Evolutionary conservation across 2,329 filamentous ascomycete species (phyloP), one percentile per base, ranked within the genome.

Genomic region (Paraphaeosphaeria sporulosa): DNA sequence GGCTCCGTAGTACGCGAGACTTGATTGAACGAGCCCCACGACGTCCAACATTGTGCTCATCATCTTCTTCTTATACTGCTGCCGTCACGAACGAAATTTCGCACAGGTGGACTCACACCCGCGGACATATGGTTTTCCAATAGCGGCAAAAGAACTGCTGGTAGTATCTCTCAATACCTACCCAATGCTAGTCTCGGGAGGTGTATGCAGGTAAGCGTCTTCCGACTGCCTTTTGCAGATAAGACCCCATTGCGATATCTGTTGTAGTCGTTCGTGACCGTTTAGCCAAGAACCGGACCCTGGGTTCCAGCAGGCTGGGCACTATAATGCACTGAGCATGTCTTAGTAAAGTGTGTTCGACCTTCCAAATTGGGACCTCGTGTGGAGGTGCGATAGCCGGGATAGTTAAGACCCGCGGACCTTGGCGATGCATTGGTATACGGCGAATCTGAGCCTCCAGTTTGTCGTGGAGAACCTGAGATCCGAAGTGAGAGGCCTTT

Each of bases 291-390:
- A 23, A 51, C 46, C 42, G 21, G 36, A 25, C 32, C 54, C 55
- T 40, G 52, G 27, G 36, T 36, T 19, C 13, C 17, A 38, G 50
- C 49, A 47, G 43, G 42, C 59, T 61, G 49, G 59, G 59, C 59
- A 61, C 54, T 57, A 61, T 61, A 57, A 23, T 46, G 12, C 42
- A 50, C 53, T 15, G 38, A 40, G 21, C 23, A 25, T 9, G 40
- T 23, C 49, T 58, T 54, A 55, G 44, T 44, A n/a, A 27, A 36
- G 46, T 9, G 36, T 7, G 13, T 34, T 49, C 43, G 32, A 61
- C 59, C 59, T 61, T 58, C 59, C 54, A 19, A 5, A 58, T 61
- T 54, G 21, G 52, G 56, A 19, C 13, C 19, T 42, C 32, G 19
- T 25, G 51, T 32, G 54, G 46, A 32, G 13, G 38, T 32, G 38